Percentiles rank a stretch among this genome's conserved stretches.
These are phyloP conservation scores for Penicillium lividum DNA, from an alignment of 495 filamentous ascomycete species.

Conservation along the genomic window DNA sequence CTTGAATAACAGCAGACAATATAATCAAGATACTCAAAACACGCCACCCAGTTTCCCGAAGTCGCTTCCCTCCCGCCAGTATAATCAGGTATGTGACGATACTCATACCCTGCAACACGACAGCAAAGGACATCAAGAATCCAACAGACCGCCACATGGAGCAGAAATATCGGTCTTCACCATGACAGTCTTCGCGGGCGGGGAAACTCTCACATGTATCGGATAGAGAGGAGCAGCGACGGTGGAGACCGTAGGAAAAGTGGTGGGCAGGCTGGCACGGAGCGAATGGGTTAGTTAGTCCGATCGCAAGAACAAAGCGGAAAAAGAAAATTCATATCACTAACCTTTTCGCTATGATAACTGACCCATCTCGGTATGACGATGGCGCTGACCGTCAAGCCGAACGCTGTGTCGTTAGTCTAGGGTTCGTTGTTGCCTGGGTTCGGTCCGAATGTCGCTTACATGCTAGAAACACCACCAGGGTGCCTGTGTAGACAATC, in stretches of 20 bases:
- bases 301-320: background rate
- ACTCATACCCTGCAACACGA: conserved; percentile 72
- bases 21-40: conserved; percentile 64
- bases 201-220: conserved; percentile 60
- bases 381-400: conserved; percentile 73
- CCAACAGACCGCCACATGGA: conserved; percentile 86
- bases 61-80: conserved; percentile 71
- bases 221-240: conserved; percentile 69
- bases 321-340: background rate
- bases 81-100: conserved; percentile 74
- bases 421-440: background rate
- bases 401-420: conserved; percentile 59
- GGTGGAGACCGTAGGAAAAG: conserved; percentile 77
- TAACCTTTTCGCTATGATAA: conserved; percentile 64
- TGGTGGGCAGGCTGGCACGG: conserved; percentile 45
- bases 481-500: conserved; percentile 58
- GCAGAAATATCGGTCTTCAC: conserved; percentile 76
- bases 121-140: conserved; percentile 80
- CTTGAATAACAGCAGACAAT: conserved; percentile 61
- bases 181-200: conserved; percentile 65
- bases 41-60: conserved; percentile 77
- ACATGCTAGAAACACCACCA: conserved; percentile 63
- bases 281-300: background rate
- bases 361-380: conserved; percentile 78
- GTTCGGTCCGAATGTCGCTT: conserved; percentile 25